A percentile compares a stretch with the other conserved stretches of the same genome.
These are phyloP conservation scores for Backusella tarrabulga DNA, from an alignment of 192 early-diverging fungal genomes.

Conservation along the genomic window DNA sequence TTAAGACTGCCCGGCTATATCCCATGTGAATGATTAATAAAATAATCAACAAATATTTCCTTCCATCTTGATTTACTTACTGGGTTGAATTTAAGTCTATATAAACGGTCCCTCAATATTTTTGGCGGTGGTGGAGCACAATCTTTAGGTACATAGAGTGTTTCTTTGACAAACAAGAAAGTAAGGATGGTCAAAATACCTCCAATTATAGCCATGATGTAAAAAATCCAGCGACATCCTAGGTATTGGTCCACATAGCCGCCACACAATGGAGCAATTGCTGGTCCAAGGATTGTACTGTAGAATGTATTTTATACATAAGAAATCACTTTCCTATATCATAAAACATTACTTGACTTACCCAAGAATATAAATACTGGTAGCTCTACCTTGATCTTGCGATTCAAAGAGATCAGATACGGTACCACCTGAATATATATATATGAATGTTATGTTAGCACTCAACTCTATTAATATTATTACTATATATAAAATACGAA, in stretches of 20 bases:
- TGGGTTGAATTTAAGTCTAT: conserved; percentile 25
- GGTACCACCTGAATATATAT: conserved; percentile 16
- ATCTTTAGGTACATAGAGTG: conserved; percentile 30
- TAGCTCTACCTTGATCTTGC: conserved; percentile 31
- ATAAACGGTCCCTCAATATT: conserved; percentile 10
- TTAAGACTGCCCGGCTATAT: conserved; percentile 19
- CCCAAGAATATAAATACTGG: conserved; percentile 30
- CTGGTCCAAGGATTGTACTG: conserved; percentile 39
- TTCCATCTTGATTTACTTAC: neutral
- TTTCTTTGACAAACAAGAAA: conserved; percentile 59
- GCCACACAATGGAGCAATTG: conserved; percentile 38
- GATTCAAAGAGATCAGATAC: conserved; percentile 38
- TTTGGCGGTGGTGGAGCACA: neutral
- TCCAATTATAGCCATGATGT: conserved; percentile 53
- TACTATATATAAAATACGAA: too few species aligned
- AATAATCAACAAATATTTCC: neutral
- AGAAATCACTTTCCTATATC: neutral
- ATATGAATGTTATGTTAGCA: too few species aligned
- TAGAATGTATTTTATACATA: neutral
- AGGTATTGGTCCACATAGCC: conserved; percentile 36
- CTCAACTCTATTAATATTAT: too few species aligned
- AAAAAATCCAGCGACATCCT: conserved; percentile 53
- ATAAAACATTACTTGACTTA: neutral
- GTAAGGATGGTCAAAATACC: conserved; percentile 46
- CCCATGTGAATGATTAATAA: neutral